A percentile compares a stretch with the other conserved stretches of the same genome.
Evolutionary conservation across 2,329 filamentous ascomycete genomes (phyloP).

Genomic region (Aureobasidium sp.): DNA sequence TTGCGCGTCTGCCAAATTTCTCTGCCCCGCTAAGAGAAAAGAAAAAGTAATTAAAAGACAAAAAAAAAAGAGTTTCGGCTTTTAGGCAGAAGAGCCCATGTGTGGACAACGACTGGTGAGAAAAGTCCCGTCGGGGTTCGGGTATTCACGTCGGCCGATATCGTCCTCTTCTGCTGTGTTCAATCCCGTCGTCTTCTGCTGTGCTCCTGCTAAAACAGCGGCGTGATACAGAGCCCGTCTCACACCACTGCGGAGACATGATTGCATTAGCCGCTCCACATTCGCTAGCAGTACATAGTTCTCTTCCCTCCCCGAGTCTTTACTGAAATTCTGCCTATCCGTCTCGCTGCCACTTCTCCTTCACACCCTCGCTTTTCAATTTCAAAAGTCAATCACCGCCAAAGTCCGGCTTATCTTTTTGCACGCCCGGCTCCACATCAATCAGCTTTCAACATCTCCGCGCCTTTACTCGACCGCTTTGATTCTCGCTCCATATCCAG

Average conservation of each 20-base stretch:
- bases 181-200: no score
- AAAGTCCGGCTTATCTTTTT: slow-evolving; percentile 3
- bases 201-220: background rate
- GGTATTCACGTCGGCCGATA: slow-evolving; percentile 8
- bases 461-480: background rate
- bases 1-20: background rate
- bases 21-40: background rate
- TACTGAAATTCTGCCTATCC: background rate
- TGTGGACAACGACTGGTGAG: no score
- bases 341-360: background rate
- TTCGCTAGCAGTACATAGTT: background rate
- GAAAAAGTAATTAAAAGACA: no score
- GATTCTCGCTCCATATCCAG: background rate
- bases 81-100: no score
- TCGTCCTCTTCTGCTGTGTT: no score
- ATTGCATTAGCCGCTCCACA: background rate
- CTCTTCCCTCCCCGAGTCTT: slow-evolving; percentile 5
- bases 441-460: slow-evolving; percentile 8
- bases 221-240: slow-evolving; percentile 11
- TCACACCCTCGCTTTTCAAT: background rate
- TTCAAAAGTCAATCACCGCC: background rate
- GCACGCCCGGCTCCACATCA: slow-evolving; percentile 2
- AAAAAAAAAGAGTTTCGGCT: no score
- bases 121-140: no score
- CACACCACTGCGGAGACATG: slow-evolving; percentile 6